Evolutionary conservation across 495 filamentous ascomycete species (phyloP), one percentile per base, ranked within the genome.

Genomic region (Hypoxylon perforatum): DNA sequence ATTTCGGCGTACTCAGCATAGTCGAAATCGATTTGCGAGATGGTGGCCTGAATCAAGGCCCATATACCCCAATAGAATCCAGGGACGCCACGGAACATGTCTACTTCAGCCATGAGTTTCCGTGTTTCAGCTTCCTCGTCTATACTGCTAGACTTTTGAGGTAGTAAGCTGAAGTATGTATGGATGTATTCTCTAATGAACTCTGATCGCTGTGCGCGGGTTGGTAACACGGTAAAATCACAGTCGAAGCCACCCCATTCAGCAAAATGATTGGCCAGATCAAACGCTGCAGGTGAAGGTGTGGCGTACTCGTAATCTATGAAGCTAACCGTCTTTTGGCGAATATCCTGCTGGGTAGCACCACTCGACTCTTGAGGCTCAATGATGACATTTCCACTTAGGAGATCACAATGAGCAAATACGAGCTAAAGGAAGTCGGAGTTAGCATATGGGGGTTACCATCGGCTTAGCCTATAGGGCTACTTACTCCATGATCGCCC

Each of bases 251-350:
- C 95, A 53, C 90, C 94, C 94, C 95, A 99, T 81, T 99, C 95
- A 41, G 96, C 92, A 74, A 99, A 94, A 82, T 99, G 95, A 82
- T 99, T 99, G n/a, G 95, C 90, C 57, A 99, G 87, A 75, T 99
- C 95, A 76, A 99, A 99, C n/a, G 95, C 92, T 12, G 94, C 92
- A 0, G 96, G 95, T 7, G 93, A 93, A 1, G 96, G 93, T 0
- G 92, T 93, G 8, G 94, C 92, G 74, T 95, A 96, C 78, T 99
- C 95, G 80, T 98, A 99, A 78, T 99, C 95, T 71, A 99, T 98
- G 75, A 99, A 98, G 72, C 87, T 87, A 46, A 98, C 92, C 6
- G 56, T 80, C 70, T 62, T 83, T 71, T 65, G 60, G 12, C 11
- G 51, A 15, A 36, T 22, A 36, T 23, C 54, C 45, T 48, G 80